A percentile compares a stretch with the other conserved stretches of the same genome.
phyloP scores from a whole-genome alignment of 2,329 filamentous ascomycete genomes.

The Ophiosphaerella herpotricha region DNA sequence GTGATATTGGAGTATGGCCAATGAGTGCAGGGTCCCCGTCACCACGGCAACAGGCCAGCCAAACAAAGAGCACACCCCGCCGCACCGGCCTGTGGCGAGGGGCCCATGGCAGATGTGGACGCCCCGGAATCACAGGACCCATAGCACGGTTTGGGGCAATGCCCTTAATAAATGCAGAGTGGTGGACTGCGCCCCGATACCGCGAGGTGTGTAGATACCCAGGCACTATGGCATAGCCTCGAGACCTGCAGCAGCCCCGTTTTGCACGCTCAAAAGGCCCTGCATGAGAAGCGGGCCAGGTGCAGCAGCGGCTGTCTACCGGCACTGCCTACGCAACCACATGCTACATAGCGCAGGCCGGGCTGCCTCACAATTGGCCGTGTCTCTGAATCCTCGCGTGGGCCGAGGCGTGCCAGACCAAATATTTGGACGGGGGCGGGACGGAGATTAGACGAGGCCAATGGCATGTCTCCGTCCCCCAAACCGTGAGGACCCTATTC shows the following conservation, averaged over 20 bases:
- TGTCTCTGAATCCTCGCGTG: background rate
- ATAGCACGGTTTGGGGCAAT: background rate
- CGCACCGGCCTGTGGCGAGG: slow-evolving; percentile 2
- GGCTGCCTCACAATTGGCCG: slow-evolving; percentile 13
- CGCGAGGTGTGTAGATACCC: background rate
- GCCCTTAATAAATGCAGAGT: background rate
- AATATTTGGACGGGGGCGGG: background rate
- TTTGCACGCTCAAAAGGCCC: slow-evolving; percentile 11
- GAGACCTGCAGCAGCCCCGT: slow-evolving; percentile 16
- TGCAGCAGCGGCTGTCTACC: slow-evolving; percentile 7
- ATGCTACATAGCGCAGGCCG: no score
- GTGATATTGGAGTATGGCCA: background rate
- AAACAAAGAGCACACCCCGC: slow-evolving; percentile 37
- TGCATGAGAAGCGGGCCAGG: slow-evolving; percentile 17
- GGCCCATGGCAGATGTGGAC: background rate
- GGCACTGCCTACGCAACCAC: no score
- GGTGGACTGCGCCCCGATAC: background rate
- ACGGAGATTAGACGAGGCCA: background rate
- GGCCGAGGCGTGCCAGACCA: background rate
- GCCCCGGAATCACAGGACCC: background rate
- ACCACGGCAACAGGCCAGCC: slow-evolving; percentile 31
- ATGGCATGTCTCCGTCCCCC: slow-evolving; percentile 1
- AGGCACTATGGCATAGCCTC: background rate
- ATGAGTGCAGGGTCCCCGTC: slow-evolving; percentile 11
- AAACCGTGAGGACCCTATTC: background rate